Evolutionary conservation across 768 basidiomycete species (phyloP).

Genomic region (Mycena galopus): DNA sequence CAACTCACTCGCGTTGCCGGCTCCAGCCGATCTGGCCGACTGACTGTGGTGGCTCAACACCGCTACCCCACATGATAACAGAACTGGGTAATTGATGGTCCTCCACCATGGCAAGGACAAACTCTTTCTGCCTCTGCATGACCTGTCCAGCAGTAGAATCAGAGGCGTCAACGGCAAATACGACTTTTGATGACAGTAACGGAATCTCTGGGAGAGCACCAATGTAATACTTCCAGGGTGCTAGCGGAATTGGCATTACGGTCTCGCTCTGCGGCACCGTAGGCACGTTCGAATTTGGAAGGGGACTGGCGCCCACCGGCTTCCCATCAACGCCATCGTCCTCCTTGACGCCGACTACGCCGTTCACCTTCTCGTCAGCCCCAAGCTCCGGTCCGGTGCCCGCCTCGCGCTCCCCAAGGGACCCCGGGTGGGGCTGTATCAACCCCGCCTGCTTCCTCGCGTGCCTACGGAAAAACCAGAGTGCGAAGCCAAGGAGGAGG

Average conservation of each 20-base stretch:
- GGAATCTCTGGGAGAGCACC: background rate
- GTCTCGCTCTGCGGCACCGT: background rate
- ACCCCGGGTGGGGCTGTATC: background rate
- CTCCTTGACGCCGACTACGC: background rate
- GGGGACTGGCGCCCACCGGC: too few relatives aligned
- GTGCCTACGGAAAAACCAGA: background rate
- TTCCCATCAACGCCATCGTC: background rate
- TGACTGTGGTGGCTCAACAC: too few relatives aligned
- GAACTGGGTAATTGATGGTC: too few relatives aligned
- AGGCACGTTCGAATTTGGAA: too few relatives aligned
- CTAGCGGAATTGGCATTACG: background rate
- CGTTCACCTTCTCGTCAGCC: background rate
- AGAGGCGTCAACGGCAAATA: too few relatives aligned
- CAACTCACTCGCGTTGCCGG: too few relatives aligned
- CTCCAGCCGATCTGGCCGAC: too few relatives aligned
- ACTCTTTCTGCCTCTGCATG: too few relatives aligned
- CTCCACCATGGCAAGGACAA: too few relatives aligned
- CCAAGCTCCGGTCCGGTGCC: background rate
- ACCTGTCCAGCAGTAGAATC: too few relatives aligned
- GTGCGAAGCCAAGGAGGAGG: background rate
- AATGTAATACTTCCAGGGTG: background rate
- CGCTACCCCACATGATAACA: too few relatives aligned
- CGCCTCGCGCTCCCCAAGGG: background rate
- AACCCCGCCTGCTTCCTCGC: background rate
- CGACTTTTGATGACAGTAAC: too few relatives aligned